Evolutionary conservation across 2,329 filamentous ascomycete genomes (phyloP).

Genomic region (Mariannaea sp.): DNA sequence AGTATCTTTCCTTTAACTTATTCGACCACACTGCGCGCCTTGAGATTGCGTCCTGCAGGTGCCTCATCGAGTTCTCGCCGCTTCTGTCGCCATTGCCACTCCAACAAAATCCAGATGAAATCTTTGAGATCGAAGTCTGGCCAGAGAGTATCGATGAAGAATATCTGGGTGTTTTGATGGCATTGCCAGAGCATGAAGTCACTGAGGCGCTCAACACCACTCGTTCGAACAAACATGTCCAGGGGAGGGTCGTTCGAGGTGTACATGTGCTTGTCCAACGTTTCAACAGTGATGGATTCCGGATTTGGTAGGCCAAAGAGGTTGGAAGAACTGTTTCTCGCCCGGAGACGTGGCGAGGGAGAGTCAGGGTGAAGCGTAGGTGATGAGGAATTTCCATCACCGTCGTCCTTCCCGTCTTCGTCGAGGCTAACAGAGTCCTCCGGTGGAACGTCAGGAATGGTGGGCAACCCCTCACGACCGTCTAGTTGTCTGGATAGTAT

Average conservation of each 20-base stretch:
- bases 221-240: conserved; percentile 89
- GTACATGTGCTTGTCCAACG: conserved; percentile 84
- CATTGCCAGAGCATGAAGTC: conserved; percentile 99
- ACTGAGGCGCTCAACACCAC: conserved; percentile 87
- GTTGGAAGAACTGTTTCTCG: conserved; percentile 41
- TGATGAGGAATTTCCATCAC: conserved; percentile 63
- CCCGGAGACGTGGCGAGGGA: conserved; percentile 47
- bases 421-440: conserved; percentile 48
- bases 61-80: conserved; percentile 58
- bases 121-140: conserved; percentile 94
- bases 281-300: conserved; percentile 84
- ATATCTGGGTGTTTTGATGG: conserved; percentile 88
- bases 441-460: conserved; percentile 56
- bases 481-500: conserved; percentile 72
- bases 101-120: conserved; percentile 88
- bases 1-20: conserved; percentile 30
- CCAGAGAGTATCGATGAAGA: conserved; percentile 92
- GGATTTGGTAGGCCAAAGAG: conserved; percentile 66
- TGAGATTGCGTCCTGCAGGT: conserved; percentile 40
- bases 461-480: conserved; percentile 51
- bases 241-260: conserved; percentile 84
- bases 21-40: conserved; percentile 30
- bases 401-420: conserved; percentile 48
- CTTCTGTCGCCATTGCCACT: conserved; percentile 78
- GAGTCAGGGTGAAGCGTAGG: conserved; percentile 63